Base-by-base conservation (phyloP, 139 green algal species). In the Desmodesmus armatus region DNA sequence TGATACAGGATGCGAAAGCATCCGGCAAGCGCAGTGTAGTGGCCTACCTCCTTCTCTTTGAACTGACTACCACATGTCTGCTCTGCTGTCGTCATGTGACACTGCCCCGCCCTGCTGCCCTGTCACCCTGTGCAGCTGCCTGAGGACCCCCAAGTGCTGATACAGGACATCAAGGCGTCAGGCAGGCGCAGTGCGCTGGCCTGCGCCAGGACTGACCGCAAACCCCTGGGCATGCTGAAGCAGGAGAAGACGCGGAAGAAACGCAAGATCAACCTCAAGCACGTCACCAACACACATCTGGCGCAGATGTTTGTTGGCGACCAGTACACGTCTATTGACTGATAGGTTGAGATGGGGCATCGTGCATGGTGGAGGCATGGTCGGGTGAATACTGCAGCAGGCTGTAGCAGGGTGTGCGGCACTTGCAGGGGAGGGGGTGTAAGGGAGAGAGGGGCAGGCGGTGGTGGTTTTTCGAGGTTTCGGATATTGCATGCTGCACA, bases 261-360 rank as follows among this genome's bases (percentile, higher is more conserved):
- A 33, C 37, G 76, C 33, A 82, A 82, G 55, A 72, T 82, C 35
- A 35, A 75, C 15, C 15, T 75, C 11, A 47, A 49, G 35, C 76
- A 82, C 76, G 72, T 82, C 55, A 82, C 76, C 53, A 82, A 82
- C 15, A 31, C 40, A 25, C 76, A 82, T 55, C 35, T 82, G 55
- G 53, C 76, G 5, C 11, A 72, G 21, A 35, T 72, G 35, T 55
- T 82, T 0, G 72, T 37, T 19, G 49, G 35, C 31, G 23, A 51
- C 15, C 27, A 82, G 33, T 82, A 72, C 37, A 82, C 76, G 15
- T 72, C 37, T 25, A 82, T 82, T 31, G 76, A 82, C 55, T 47
- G 53, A 37, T n/a, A n/a, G n/a, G n/a, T n/a, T n/a, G n/a, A n/a
- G n/a, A n/a, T n/a, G n/a, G n/a, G n/a, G n/a, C n/a, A n/a, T n/a